phyloP scores from a whole-genome alignment of 2,329 filamentous ascomycete species.

The Sporothrix phasma region DNA sequence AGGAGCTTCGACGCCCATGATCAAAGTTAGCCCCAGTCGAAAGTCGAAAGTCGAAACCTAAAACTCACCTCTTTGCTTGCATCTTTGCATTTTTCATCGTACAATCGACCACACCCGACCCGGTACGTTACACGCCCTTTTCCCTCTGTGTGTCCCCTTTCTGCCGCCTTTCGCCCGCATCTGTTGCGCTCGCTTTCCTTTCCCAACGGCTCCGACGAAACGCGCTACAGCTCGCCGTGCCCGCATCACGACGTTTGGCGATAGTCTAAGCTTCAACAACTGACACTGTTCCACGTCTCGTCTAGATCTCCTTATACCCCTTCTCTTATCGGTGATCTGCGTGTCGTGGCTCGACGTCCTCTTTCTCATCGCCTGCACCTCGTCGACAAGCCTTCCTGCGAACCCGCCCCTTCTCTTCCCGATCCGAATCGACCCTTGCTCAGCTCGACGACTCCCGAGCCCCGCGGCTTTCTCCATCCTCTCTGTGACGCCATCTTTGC shows the following conservation, averaged over 20 bases:
- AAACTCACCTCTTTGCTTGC: not conserved
- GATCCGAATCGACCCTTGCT: not conserved
- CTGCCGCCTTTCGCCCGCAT: not conserved
- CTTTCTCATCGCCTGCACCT: not conserved
- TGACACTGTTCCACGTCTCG: not conserved
- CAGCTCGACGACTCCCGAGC: not conserved
- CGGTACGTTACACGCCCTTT: not conserved
- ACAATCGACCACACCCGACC: not conserved
- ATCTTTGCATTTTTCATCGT: not conserved
- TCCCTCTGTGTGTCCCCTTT: not conserved
- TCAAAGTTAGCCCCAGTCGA: not conserved
- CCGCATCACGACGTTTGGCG: not conserved
- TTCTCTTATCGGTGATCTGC: not conserved
- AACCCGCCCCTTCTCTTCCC: not conserved
- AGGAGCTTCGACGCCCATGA: slow-evolving; percentile 4
- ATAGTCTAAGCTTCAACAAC: not conserved
- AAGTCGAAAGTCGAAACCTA: not conserved
- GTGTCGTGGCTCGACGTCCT: not conserved
- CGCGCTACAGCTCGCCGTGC: not conserved
- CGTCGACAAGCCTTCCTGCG: not conserved
- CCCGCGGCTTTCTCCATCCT: not conserved
- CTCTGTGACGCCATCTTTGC: not conserved
- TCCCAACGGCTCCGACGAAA: not conserved
- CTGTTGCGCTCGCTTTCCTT: not conserved
- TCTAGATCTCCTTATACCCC: not conserved